Evolutionary conservation across 768 basidiomycete genomes (phyloP).

Genomic region (Mycena olivaceomarginata): DNA sequence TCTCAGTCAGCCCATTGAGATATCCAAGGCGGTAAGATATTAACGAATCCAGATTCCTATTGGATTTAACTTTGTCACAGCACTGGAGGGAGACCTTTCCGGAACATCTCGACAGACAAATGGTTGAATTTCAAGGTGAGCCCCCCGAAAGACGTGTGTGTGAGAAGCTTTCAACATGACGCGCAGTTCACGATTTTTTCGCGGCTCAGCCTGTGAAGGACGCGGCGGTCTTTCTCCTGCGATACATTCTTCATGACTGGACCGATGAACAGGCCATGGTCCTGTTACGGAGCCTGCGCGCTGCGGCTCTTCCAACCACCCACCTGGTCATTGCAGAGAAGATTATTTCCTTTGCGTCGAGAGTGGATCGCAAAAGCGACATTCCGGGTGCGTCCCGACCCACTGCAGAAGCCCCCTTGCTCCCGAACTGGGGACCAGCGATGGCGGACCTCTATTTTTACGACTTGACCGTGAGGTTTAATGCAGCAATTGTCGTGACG

Average conservation of each 20-base stretch:
- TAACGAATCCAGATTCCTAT: not conserved
- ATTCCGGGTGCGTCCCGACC: too few relatives aligned
- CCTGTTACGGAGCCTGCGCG: not conserved
- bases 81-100: not conserved
- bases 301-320: not conserved
- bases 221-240: not conserved
- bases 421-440: too few relatives aligned
- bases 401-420: too few relatives aligned
- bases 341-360: not conserved
- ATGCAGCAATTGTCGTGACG: not conserved
- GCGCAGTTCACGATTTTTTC: not conserved
- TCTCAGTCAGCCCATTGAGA: not conserved
- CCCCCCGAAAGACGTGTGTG: not conserved
- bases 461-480: not conserved
- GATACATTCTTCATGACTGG: slow-evolving; percentile 1
- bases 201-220: not conserved
- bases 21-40: not conserved
- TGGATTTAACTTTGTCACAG: not conserved
- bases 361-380: too few relatives aligned
- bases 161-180: too few relatives aligned
- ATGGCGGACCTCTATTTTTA: too few relatives aligned
- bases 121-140: slow-evolving; percentile 1
- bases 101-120: not conserved
- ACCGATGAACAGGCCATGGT: not conserved
- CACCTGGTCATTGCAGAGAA: not conserved